phyloP scores from a whole-genome alignment of 495 filamentous ascomycete species.

The Aspergillus heteromorphus region DNA sequence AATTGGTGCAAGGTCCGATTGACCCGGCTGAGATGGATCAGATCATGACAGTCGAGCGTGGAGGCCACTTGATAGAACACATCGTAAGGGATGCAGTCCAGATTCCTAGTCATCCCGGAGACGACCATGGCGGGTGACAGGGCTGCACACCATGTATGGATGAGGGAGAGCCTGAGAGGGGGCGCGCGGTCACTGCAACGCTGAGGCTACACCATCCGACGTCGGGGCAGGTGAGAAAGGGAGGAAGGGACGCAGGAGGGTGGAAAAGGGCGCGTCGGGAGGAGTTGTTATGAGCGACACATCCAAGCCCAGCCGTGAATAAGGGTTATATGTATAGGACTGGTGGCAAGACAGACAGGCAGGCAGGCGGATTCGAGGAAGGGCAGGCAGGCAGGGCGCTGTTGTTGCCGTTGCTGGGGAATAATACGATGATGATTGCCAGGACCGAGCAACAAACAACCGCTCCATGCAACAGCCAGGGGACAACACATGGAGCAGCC shows the following conservation, averaged over 20 bases:
- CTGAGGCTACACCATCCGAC: constrained; percentile 2
- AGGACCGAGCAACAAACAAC: not conserved
- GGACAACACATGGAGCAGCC: not conserved
- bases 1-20: constrained; percentile 50
- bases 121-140: constrained; percentile 8
- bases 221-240: not conserved
- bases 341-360: no score
- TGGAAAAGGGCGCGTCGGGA: not conserved
- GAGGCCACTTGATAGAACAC: constrained; percentile 53
- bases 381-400: no score
- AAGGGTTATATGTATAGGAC: no score
- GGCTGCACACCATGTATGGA: constrained; percentile 2
- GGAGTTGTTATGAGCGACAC: not conserved
- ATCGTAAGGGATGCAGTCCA: constrained; percentile 56
- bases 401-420: not conserved
- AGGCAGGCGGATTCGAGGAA: no score
- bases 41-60: constrained; percentile 39
- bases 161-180: no score
- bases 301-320: not conserved
- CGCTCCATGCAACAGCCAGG: not conserved
- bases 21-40: constrained; percentile 40
- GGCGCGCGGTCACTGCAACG: not conserved
- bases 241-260: not conserved
- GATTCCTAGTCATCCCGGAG: constrained; percentile 16
- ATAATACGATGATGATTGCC: not conserved